Evolutionary conservation across 176 grass and related monocot genomes (phyloP), one percentile per base, ranked within the genome.

Genomic region (Zizania latifolia): DNA sequence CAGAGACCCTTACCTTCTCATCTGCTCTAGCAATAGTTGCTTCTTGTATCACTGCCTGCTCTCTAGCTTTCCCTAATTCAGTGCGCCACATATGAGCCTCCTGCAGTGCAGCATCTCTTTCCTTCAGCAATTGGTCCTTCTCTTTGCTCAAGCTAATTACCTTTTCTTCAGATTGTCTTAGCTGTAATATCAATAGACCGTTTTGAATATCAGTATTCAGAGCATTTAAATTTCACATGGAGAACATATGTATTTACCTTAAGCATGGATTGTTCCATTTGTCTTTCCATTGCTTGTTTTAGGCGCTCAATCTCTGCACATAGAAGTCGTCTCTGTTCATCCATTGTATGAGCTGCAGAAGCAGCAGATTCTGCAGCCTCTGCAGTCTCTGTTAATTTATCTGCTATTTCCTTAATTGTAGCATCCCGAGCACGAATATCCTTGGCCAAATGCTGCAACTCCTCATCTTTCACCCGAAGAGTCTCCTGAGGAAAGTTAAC

Each of bases 381-480:
- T 34, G 87, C 96, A 55, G 96, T 95, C 72, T 95, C 91, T 68
- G 92, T 91, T 75, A 99, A 70, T 76, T 90, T 99, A 27, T 99
- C 89, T 62, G 91, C 89, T 55, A 95, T 89, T 75, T 92, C 96
- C 78, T 82, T 92, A 54, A 99, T 99, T 5, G 89, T 90, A 77
- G 86, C 71, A 71, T 99, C 92, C 50, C 96, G 89, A 68, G 91
- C 79, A 55, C 85, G 86, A 22, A 99, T 71, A 62, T 92, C 92
- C 80, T 94, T 99, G 53, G 96, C 92, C 82, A 99, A 78, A 76
- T 92, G 87, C 48, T 91, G 85, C 77, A 99, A 76, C 58, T 94
- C 96, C 77, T 99, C 96, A 73, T 99, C 92, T 91, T 99, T 99
- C 62, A 99, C 96, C 88, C 77, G 81, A 71, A 99, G 64, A 66